A percentile compares a stretch with the other conserved stretches of the same genome.
Conservation (phyloP, 2,329 filamentous ascomycete genomes). For the Fusarium redolens region DNA sequence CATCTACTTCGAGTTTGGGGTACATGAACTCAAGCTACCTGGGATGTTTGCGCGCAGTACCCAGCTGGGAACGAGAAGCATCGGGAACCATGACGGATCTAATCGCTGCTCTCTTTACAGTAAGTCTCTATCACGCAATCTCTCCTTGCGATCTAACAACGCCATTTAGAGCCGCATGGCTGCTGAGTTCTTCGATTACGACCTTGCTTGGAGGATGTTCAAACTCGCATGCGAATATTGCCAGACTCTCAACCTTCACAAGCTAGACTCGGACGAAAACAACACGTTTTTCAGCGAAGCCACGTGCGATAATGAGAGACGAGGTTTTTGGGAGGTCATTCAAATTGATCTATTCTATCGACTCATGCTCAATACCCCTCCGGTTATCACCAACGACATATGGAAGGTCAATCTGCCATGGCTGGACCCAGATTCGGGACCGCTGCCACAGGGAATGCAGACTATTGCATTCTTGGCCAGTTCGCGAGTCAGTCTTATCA, state of each 20-base stretch:
- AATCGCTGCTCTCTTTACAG: slow-evolving; percentile 46
- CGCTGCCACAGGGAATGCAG: slow-evolving; percentile 37
- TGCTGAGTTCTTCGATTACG: slow-evolving; percentile 49
- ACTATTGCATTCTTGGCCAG: slow-evolving; percentile 44
- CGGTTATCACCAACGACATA: slow-evolving; percentile 40
- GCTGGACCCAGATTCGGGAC: slow-evolving; percentile 40
- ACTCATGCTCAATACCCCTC: slow-evolving; percentile 47
- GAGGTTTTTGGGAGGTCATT: slow-evolving; percentile 49
- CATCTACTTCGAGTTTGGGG: slow-evolving; percentile 14
- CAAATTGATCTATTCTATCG: slow-evolving; percentile 49
- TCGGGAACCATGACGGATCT: slow-evolving; percentile 47
- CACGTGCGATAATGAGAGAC: slow-evolving; percentile 42
- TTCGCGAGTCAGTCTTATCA: slow-evolving; percentile 45
- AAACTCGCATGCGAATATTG: slow-evolving; percentile 47
- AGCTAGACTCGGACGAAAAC: slow-evolving; percentile 43
- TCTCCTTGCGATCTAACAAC: not conserved
- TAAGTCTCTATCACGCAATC: not conserved
- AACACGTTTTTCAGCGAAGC: slow-evolving; percentile 16
- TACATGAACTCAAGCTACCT: slow-evolving; percentile 45
- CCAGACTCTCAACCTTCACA: slow-evolving; percentile 47
- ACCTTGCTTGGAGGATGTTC: slow-evolving; percentile 48
- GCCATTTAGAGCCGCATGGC: slow-evolving; percentile 42
- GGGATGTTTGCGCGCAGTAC: slow-evolving; percentile 46
- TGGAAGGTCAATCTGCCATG: slow-evolving; percentile 51
- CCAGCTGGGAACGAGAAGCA: slow-evolving; percentile 47